Evolutionary conservation across 2,329 filamentous ascomycete genomes (phyloP), one percentile per base, ranked within the genome.

Genomic region (Dothideomycetes sp.): DNA sequence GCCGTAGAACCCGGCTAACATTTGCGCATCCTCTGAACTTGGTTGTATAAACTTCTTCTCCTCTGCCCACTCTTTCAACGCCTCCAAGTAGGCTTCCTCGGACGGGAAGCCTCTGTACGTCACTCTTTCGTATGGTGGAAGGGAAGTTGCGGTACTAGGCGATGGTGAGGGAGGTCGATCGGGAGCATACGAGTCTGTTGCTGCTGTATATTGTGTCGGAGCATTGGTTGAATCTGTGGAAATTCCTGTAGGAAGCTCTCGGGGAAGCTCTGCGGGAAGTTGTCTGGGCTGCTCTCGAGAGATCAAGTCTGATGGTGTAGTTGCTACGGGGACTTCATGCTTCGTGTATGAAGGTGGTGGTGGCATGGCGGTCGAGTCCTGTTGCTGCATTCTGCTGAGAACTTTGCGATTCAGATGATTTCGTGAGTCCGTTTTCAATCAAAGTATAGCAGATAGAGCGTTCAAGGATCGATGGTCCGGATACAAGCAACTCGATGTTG

Each of bases 11-110:
- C 55, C 55, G 6, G 46, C 19, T 19, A 58, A 15, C 1, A 38
- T 36, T 16, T 43, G 32, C 15, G 22, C 32, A 8, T 45, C 51
- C 8, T 49, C 47, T n/a, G n/a, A n/a, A 7, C 34, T 40, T 5
- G 47, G 44, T 30, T 55, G 43, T 5, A 53, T 32, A 33, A 53
- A 58, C 34, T 49, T 49, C 44, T 57, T 53, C 17, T 43, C 43
- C 19, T 58, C 53, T 10, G 53, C 54, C 53, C 54, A 58, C 17
- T 49, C 51, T 7, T 49, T 42, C 13, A 58, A 42, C 2, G 54
- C 53, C 3, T 45, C 46, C 5, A 56, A 49, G 19, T 58, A 57
- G 27, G 50, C 47, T 19, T 45, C 48, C 46, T 53, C 47, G 5
- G 48, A 52, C 4, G 54, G 48, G 30, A 56, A 58, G 15, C 56